Conservation (phyloP, 2,329 filamentous ascomycete genomes). For the Neofusicoccum kwambonambiense region DNA sequence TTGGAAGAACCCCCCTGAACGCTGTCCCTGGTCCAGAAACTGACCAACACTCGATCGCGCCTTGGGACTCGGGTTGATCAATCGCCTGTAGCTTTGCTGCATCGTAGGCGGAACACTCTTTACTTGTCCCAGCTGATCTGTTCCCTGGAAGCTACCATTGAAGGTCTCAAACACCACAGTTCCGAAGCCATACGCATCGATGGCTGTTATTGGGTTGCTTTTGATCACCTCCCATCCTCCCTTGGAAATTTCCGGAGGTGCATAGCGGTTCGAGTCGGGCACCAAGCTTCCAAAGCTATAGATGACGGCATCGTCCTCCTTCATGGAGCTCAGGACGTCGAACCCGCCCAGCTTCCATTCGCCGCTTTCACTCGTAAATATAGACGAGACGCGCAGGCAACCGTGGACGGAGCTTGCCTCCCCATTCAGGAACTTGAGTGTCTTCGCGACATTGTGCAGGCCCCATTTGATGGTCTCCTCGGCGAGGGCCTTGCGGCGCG, state of each 20-base stretch:
- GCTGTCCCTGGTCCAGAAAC: slow-evolving; percentile 85
- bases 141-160: slow-evolving; percentile 75
- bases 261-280: slow-evolving; percentile 80
- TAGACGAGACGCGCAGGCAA: slow-evolving; percentile 76
- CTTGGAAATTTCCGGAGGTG: slow-evolving; percentile 80
- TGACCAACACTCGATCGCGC: slow-evolving; percentile 77
- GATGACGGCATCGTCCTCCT: slow-evolving; percentile 91
- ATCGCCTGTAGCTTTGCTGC: slow-evolving; percentile 86
- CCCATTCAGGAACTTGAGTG: slow-evolving; percentile 92
- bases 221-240: slow-evolving; percentile 92
- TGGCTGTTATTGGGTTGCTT: slow-evolving; percentile 72
- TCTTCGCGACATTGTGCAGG: slow-evolving; percentile 83
- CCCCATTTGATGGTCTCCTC: slow-evolving; percentile 98
- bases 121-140: slow-evolving; percentile 79
- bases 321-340: slow-evolving; percentile 89
- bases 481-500: slow-evolving; percentile 81
- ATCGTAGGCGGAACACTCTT: slow-evolving; percentile 84
- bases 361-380: slow-evolving; percentile 93
- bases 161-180: slow-evolving; percentile 86
- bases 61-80: slow-evolving; percentile 88
- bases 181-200: slow-evolving; percentile 86
- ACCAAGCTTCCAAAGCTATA: slow-evolving; percentile 87
- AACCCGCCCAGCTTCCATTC: slow-evolving; percentile 98
- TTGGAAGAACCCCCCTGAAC: slow-evolving; percentile 84
- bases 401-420: slow-evolving; percentile 92